These are phyloP conservation scores for Cyamopsis tetragonoloba DNA, from an alignment of 306 rosid species.

Conservation along the genomic window DNA sequence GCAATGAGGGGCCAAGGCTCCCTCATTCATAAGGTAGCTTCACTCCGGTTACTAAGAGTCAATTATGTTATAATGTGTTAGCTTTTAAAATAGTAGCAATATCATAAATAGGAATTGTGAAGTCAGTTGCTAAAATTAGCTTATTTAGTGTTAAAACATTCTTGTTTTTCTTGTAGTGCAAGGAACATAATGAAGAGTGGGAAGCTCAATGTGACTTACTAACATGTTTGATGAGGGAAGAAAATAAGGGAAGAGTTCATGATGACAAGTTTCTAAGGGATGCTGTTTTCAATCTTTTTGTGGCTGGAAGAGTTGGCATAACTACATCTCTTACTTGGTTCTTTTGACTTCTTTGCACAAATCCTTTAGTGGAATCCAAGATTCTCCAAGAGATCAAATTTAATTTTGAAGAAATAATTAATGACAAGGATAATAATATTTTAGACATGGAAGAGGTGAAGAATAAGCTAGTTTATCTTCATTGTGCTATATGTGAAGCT, in stretches of 20 bases:
- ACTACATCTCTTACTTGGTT: conserved; percentile 24
- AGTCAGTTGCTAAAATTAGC: too few species aligned
- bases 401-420: neutral
- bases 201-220: conserved; percentile 31
- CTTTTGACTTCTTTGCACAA: conserved; percentile 25
- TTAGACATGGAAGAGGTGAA: conserved; percentile 9
- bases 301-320: conserved; percentile 7
- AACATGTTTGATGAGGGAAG: conserved; percentile 22
- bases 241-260: neutral
- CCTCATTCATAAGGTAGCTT: too few species aligned
- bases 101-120: too few species aligned
- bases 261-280: conserved; percentile 28
- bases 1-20: too few species aligned
- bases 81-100: too few species aligned
- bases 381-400: conserved; percentile 39
- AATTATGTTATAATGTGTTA: too few species aligned
- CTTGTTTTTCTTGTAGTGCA: too few species aligned
- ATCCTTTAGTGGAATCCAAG: conserved; percentile 38
- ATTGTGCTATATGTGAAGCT: conserved; percentile 45
- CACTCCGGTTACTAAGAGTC: too few species aligned
- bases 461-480: conserved; percentile 46
- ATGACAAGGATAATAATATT: neutral
- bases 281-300: conserved; percentile 4
- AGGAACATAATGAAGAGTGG: too few species aligned
- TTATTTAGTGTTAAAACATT: too few species aligned